Percentiles rank a stretch among this genome's conserved stretches.
Conservation (phyloP, 208 protist genomes). For the Acanthamoeba triangularis region DNA sequence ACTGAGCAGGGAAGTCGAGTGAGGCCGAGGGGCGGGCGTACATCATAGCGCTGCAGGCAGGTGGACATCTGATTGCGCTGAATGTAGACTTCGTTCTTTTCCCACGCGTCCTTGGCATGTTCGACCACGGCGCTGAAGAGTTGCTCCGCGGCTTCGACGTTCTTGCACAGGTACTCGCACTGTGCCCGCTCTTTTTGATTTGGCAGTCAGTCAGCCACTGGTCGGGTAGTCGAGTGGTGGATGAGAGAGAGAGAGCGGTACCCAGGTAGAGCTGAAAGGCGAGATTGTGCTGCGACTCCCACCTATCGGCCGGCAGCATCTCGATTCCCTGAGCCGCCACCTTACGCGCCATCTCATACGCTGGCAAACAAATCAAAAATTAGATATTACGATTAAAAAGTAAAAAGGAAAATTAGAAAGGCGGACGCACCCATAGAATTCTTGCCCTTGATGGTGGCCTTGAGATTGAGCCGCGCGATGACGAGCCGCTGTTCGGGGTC, state of each 20-base stretch:
- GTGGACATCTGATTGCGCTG: slow-evolving; percentile 33
- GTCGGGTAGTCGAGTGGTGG: not conserved
- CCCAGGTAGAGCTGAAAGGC: slow-evolving; percentile 62
- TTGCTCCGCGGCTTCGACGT: slow-evolving; percentile 25
- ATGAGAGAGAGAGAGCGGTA: not conserved
- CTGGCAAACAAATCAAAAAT: not conserved
- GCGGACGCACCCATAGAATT: slow-evolving; percentile 65
- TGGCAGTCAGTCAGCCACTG: not conserved
- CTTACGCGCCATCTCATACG: slow-evolving; percentile 68
- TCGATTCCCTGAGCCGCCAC: slow-evolving; percentile 67
- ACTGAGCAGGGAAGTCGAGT: too few relatives aligned
- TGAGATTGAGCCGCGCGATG: slow-evolving; percentile 57
- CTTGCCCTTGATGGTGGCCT: slow-evolving; percentile 62
- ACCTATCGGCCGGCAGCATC: slow-evolving; percentile 30
- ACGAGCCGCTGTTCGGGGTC: slow-evolving; percentile 25
- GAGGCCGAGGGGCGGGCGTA: not conserved
- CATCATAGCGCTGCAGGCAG: slow-evolving; percentile 36
- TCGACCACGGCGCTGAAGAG: not conserved
- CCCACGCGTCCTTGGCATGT: slow-evolving; percentile 30
- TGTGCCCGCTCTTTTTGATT: slow-evolving; percentile 16
- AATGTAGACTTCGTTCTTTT: slow-evolving; percentile 70
- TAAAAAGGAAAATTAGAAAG: not conserved
- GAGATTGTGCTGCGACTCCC: slow-evolving; percentile 64
- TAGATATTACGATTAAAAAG: not conserved
- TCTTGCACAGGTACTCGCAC: slow-evolving; percentile 72